A percentile compares a stretch with the other conserved stretches of the same genome.
Conservation (phyloP, 139 green algal species). For the Chlamydomonas schloesseri region DNA sequence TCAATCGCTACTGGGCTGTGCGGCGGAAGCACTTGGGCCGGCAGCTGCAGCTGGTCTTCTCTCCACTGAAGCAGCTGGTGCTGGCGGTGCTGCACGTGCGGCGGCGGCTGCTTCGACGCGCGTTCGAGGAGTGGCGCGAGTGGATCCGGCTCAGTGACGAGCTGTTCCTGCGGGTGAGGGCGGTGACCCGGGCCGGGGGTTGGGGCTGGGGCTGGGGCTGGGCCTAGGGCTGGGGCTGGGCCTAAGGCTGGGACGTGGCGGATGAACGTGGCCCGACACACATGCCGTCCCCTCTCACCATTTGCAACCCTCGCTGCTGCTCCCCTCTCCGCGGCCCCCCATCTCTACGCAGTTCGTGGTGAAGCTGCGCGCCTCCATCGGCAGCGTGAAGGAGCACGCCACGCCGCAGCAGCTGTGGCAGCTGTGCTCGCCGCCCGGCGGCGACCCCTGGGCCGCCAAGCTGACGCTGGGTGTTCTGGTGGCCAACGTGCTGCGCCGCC, state of each 20-base stretch:
- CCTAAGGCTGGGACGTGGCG: not conserved
- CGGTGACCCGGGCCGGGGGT: not conserved
- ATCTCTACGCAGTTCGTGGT: constrained; percentile 7
- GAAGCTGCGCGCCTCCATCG: constrained; percentile 53
- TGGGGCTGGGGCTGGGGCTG: not conserved
- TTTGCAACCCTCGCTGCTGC: not conserved
- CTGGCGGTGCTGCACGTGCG: constrained; percentile 43
- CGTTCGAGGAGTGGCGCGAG: constrained; percentile 57
- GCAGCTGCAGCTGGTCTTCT: constrained; percentile 22
- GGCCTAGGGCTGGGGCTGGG: not conserved
- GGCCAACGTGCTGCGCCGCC: constrained; percentile 50
- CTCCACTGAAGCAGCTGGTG: constrained; percentile 46
- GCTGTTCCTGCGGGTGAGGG: constrained; percentile 49
- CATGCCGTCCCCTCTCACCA: not conserved
- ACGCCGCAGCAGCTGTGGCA: constrained; percentile 53
- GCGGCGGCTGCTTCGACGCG: constrained; percentile 34
- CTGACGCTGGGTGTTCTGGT: constrained; percentile 54
- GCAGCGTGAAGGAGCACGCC: constrained; percentile 52
- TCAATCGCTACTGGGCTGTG: constrained; percentile 32
- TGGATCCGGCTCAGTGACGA: constrained; percentile 48
- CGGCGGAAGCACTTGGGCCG: constrained; percentile 12
- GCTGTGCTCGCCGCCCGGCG: constrained; percentile 51
- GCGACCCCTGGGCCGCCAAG: constrained; percentile 49
- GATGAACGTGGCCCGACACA: no score
- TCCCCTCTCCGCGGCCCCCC: not conserved